phyloP scores from a whole-genome alignment of 805 yeast genomes.

The Naumovozyma dairenensis region DNA sequence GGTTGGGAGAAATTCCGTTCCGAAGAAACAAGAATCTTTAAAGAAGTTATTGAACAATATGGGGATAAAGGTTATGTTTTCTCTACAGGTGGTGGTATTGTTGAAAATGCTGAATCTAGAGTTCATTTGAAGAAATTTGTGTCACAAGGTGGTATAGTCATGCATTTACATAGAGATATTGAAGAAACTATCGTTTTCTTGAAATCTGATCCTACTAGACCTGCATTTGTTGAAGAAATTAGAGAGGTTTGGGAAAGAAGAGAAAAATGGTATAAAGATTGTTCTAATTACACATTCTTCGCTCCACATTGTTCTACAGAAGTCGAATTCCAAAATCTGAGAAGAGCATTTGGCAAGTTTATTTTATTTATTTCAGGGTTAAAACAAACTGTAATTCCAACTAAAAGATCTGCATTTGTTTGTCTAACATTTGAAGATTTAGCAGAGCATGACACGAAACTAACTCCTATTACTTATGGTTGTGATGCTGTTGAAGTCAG shows the following conservation, averaged over 20 bases:
- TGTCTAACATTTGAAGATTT: constrained; percentile 64
- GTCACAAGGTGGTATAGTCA: constrained; percentile 60
- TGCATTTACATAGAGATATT: constrained; percentile 84
- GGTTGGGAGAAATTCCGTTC: constrained; percentile 88
- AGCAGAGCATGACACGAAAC: constrained; percentile 32
- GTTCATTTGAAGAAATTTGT: constrained; percentile 46
- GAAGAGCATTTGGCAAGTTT: constrained; percentile 48
- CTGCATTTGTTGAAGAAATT: constrained; percentile 76
- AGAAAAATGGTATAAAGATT: constrained; percentile 65
- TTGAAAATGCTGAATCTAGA: constrained; percentile 67
- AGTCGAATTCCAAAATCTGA: constrained; percentile 45
- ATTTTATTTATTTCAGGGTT: constrained; percentile 55
- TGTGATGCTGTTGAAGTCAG: constrained; percentile 76
- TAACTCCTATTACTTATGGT: constrained; percentile 54
- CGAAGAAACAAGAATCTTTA: constrained; percentile 49
- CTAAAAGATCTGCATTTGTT: constrained; percentile 52
- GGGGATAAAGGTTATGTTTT: constrained; percentile 51
- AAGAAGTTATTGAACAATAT: constrained; percentile 32
- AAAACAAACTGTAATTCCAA: constrained; percentile 23
- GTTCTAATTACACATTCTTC: constrained; percentile 69
- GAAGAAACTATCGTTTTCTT: constrained; percentile 70
- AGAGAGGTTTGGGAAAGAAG: constrained; percentile 77
- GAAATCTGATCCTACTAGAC: constrained; percentile 71
- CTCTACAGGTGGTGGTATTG: constrained; percentile 96
- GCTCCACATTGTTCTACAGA: constrained; percentile 59